Base-by-base conservation (phyloP, 306 rosid genomes). In the Pueraria montana region DNA sequence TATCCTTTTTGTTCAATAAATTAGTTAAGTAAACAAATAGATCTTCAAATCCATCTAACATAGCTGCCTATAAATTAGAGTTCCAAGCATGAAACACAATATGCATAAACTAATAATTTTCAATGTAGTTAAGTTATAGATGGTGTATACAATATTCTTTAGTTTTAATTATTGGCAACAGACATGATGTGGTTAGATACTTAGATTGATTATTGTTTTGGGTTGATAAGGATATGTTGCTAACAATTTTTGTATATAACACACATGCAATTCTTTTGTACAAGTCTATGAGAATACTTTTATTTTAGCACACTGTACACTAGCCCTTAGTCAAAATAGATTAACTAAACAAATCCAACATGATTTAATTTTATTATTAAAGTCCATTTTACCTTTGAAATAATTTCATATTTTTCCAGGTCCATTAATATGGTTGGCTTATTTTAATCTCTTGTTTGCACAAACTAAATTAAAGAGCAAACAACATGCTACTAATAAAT, bases 11-110 rank as follows among this genome's bases (percentile, higher is more conserved):
- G n/a, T n/a, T n/a, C n/a, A n/a, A n/a, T n/a, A 46, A 8, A 76
- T 49, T 45, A 38, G 52, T 38, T 26, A 32, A 45, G 46, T 42
- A 79, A 74, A 74, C 34, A 18, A n/a, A 9, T 24, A 72, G 43
- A 53, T 24, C 71, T 79, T 8, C 38, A 72, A 53, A 64, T 52
- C 82, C 64, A 55, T 66, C 75, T 24, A 61, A 52, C 6, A 23
- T 4, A 46, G 43, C 24, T 69, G 12, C 14, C 66, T 14, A 61
- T 38, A 30, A 72, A 64, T 40, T 21, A 49, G 66, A 83, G 49
- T 53, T n/a, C n/a, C n/a, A n/a, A n/a, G n/a, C n/a, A n/a, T 63
- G 43, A 72, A 72, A n/a, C n/a, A 84, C 65, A 61, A 18, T 52
- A 79, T 64, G 65, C 80, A 63, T 52, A 52, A 74, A 65, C 53